Base-by-base conservation (phyloP, 148 eudicot species). In the Nepenthes gracilis region DNA sequence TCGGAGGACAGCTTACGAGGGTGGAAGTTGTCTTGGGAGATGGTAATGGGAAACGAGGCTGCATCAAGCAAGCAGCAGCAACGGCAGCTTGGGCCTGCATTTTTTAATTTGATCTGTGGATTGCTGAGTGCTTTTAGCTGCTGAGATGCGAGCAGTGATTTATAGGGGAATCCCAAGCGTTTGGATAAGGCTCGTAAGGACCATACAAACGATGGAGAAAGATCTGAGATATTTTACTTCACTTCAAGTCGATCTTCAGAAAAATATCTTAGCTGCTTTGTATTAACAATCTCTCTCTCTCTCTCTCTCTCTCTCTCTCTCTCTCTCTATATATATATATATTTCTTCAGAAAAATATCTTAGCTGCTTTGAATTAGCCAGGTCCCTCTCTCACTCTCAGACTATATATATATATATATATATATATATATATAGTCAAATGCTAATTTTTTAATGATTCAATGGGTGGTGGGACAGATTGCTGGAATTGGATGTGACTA, bases 81-180 rank as follows among this genome's bases (percentile, higher is more conserved):
- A 72, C 74, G 50, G 53, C 53, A 10, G 53, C 53, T 49, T 49
- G 53, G 53, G 73, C 74, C 75, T 74, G 80, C 85, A 81, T 81
- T 69, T 81, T 81, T 3, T 6, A 11, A 2, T 49, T 49, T 49
- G 53, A 49, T 49, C 2, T 2, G 11, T 49, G 48, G 53, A 49
- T 49, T 10, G 12, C 6, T 49, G 53, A 49, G 53, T 11, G 53
- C 15, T 49, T n/a, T 5, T 6, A 11, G 53, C 6, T 10, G 11
- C 11, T 49, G 53, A 49, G 15, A 5, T 49, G 15, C 6, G 2
- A n/a, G 10, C 11, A 2, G 53, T 6, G 13, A 49, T 49, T 49
- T 49, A 49, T 49, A 49, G 12, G 53, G 15, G 10, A 49, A 12
- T 11, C 11, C 53, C 45, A 49, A 11, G 13, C 10, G 6, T 11